Percentiles rank a stretch among this genome's conserved stretches.
phyloP scores from a whole-genome alignment of 2,329 filamentous ascomycete species.

The Parastagonospora nodorum region DNA sequence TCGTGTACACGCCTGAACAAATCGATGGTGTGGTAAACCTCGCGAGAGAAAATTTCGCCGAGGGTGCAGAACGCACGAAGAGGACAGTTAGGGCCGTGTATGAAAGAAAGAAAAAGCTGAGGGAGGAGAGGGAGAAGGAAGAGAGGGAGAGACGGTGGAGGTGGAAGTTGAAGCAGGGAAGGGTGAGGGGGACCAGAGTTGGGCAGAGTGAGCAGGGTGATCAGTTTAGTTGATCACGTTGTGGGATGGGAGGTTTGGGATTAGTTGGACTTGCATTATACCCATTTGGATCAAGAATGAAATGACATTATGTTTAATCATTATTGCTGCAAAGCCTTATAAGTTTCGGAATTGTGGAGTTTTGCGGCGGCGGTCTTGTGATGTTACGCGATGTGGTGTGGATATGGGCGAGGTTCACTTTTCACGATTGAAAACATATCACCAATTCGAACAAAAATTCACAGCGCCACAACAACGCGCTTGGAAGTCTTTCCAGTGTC shows the following conservation, averaged over 20 bases:
- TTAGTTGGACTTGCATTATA: constrained; percentile 7
- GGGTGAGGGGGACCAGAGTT: constrained; percentile 59
- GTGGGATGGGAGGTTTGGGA: neutral
- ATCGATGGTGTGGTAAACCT: constrained; percentile 83
- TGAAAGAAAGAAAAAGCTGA: constrained; percentile 78
- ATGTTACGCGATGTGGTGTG: too few species aligned
- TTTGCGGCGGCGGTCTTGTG: too few species aligned
- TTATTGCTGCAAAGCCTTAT: too few species aligned
- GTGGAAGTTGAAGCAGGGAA: constrained; percentile 51
- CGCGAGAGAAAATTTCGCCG: constrained; percentile 83
- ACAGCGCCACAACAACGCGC: too few species aligned
- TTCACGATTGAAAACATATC: too few species aligned
- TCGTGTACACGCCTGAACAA: constrained; percentile 90
- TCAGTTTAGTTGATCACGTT: constrained; percentile 63
- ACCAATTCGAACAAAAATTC: too few species aligned
- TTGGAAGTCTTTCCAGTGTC: too few species aligned
- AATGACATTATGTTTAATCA: neutral
- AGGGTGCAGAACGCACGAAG: constrained; percentile 78
- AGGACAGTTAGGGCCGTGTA: constrained; percentile 86
- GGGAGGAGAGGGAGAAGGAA: constrained; percentile 59
- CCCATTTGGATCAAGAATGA: constrained; percentile 18
- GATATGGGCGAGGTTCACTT: too few species aligned
- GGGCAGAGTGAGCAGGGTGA: constrained; percentile 63
- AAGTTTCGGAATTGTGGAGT: too few species aligned
- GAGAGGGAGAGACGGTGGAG: constrained; percentile 45